Evolutionary conservation across 108 stramenopile genomes (phyloP).

Genomic region (Fragilariopsis cylindrus): DNA sequence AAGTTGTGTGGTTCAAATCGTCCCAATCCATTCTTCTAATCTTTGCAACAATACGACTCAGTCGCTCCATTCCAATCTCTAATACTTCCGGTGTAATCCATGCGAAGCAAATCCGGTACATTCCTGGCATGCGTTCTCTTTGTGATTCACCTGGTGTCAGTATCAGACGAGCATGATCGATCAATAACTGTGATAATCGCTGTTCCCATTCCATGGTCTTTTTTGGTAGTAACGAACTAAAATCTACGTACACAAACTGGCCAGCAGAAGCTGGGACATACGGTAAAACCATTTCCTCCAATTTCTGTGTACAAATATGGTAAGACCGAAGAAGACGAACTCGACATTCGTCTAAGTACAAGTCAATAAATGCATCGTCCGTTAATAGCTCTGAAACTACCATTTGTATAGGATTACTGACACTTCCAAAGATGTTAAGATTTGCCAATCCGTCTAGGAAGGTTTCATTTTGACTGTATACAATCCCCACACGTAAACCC

Average conservation of each 20-base stretch:
- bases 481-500: slow-evolving; percentile 83
- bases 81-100: slow-evolving; percentile 73
- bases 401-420: slow-evolving; percentile 83
- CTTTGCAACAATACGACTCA: slow-evolving; percentile 71
- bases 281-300: slow-evolving; percentile 85
- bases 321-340: slow-evolving; percentile 55
- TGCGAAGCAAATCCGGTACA: slow-evolving; percentile 90
- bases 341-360: slow-evolving; percentile 63
- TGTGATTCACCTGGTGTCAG: slow-evolving; percentile 84
- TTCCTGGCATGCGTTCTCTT: slow-evolving; percentile 73
- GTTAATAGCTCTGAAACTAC: slow-evolving; percentile 71
- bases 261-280: slow-evolving; percentile 76
- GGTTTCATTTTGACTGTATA: slow-evolving; percentile 82
- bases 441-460: slow-evolving; percentile 51
- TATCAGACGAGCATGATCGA: slow-evolving; percentile 69
- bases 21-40: slow-evolving; percentile 74
- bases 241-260: slow-evolving; percentile 87
- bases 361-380: slow-evolving; percentile 80
- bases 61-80: slow-evolving; percentile 77
- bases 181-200: slow-evolving; percentile 55
- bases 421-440: slow-evolving; percentile 73
- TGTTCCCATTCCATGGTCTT: slow-evolving; percentile 76
- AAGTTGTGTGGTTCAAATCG: slow-evolving; percentile 59
- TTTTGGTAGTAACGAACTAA: slow-evolving; percentile 74
- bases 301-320: slow-evolving; percentile 53